Base-by-base conservation (phyloP, 2,329 filamentous ascomycete genomes). In the Cryphonectria naterciae region DNA sequence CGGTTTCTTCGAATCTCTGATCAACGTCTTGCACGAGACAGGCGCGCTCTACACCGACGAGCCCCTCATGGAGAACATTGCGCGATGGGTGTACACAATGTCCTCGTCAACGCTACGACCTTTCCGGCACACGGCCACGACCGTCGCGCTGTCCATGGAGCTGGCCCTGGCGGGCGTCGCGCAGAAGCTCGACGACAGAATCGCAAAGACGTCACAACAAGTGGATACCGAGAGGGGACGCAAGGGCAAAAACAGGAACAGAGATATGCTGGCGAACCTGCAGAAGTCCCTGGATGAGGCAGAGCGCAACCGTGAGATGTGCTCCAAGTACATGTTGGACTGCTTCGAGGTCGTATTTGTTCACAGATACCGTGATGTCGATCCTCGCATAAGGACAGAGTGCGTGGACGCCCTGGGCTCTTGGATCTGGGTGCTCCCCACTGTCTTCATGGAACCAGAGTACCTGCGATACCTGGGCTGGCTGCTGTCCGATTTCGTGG, bases 381-480 rank as follows among this genome's bases (percentile, higher is more conserved):
- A 99, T 77, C 89, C 93, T 8, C 93, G 89, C 76, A 97, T 99
- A 74, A 89, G 96, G 68, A 90, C 92, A 0, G 95, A 98, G 77
- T 98, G 95, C 78, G 91, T 97, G 35, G 90, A 92, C 74, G 93
- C 94, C 19, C 85, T 99, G 11, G 94, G 95, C 39, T 88, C 90
- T 56, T 99, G 96, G 96, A 97, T 98, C 75, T 88, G 91, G 78
- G 88, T 88, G 15, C 89, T 97, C 67, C 93, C 95, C 2, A 93
- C 94, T 63, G 88, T 93, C 62, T 99, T 97, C 81, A 93, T 98
- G 80, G 93, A 98, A 74, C 94, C 94, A 1, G 88, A 92, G 75
- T 97, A 97, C 81, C 84, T 99, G 66, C 91, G 96, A 72, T 99
- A 99, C 77, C 85, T 99, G 7, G 96, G 96, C 67, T 99, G 96